Conservation (phyloP, 495 filamentous ascomycete species). For the Zalerion maritima region DNA sequence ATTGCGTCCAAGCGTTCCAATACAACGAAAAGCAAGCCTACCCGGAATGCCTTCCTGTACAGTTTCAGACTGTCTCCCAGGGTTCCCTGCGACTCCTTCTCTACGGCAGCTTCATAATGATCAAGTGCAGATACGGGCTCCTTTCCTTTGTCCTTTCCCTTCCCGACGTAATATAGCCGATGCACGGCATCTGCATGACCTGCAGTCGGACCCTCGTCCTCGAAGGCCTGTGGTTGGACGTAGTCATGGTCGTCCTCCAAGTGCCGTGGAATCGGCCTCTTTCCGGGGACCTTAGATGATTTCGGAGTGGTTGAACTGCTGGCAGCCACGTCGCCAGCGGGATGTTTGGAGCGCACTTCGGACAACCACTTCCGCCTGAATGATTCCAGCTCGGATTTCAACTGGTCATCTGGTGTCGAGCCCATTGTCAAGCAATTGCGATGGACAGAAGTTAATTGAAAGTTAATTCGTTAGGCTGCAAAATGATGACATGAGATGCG, state of each 20-base stretch:
- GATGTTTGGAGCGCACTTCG: conserved; percentile 49
- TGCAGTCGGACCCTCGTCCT: conserved; percentile 12
- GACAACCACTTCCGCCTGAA: conserved; percentile 75
- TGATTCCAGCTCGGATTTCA: conserved; percentile 57
- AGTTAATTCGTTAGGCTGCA: too few relatives aligned
- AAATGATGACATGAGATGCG: too few relatives aligned
- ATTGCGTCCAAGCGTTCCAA: background rate
- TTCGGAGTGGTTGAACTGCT: conserved; percentile 4
- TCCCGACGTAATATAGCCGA: conserved; percentile 1
- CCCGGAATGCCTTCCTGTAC: conserved; percentile 81
- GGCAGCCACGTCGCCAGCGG: conserved; percentile 3
- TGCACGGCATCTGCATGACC: conserved; percentile 9
- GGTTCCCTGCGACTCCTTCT: conserved; percentile 70
- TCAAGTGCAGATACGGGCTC: conserved; percentile 73
- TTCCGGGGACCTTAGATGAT: conserved; percentile 5
- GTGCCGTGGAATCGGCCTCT: conserved; percentile 1
- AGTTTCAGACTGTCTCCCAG: conserved; percentile 79
- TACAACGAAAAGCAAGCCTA: conserved; percentile 17
- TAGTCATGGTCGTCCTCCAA: conserved; percentile 27
- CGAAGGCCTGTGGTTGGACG: conserved; percentile 21
- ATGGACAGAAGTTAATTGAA: too few relatives aligned
- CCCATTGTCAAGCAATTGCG: too few relatives aligned
- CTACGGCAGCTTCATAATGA: conserved; percentile 84
- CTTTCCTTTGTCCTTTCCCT: conserved; percentile 5
- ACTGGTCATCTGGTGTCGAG: conserved; percentile 13